Evolutionary conservation across 495 filamentous ascomycete genomes (phyloP), one percentile per base, ranked within the genome.

Genomic region (Neurospora tetraspora): DNA sequence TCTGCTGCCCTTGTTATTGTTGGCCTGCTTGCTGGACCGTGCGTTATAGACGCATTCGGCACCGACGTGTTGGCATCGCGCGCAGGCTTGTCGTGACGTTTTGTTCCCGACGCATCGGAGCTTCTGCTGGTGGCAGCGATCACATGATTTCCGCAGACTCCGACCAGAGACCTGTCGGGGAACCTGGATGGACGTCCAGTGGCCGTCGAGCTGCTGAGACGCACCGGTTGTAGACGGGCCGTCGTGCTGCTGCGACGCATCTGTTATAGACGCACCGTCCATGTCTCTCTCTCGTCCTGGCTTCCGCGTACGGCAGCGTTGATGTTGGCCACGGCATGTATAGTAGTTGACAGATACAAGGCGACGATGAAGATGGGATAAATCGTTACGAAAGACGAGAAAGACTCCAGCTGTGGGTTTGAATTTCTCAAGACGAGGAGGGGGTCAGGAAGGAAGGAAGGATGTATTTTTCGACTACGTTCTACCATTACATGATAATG

Each of bases 31-130:
- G 9, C 27, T 69, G 27, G 65, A 69, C 65, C 65, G 65, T 69
- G 27, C 65, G 65, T 69, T 69, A 69, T 69, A 69, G 65, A 69
- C 65, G 65, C 65, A 69, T 69, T 69, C 65, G 65, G 65, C 65
- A 31, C 65, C 65, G 65, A 69, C 7, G 27, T 69, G 18, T 69
- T 69, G 65, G 65, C 65, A 69, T 37, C 65, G 65, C 65, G 65
- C 65, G 65, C 65, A 69, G 65, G 65, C 65, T 69, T 69, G 65
- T 69, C 65, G 65, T 69, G 65, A 69, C 16, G 65, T 69, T 20
- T 69, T 69, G 65, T 69, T 69, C 65, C 65, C 65, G 65, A 69
- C 65, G 65, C 65, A 69, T 69, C 65, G 65, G 65, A 69, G 65
- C 65, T 69, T 69, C 65, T 69, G 65, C 65, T 69, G 65, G 65